These are phyloP conservation scores for Strigomonas oncopelti DNA, from an alignment of 208 protist species.

Conservation along the genomic window DNA sequence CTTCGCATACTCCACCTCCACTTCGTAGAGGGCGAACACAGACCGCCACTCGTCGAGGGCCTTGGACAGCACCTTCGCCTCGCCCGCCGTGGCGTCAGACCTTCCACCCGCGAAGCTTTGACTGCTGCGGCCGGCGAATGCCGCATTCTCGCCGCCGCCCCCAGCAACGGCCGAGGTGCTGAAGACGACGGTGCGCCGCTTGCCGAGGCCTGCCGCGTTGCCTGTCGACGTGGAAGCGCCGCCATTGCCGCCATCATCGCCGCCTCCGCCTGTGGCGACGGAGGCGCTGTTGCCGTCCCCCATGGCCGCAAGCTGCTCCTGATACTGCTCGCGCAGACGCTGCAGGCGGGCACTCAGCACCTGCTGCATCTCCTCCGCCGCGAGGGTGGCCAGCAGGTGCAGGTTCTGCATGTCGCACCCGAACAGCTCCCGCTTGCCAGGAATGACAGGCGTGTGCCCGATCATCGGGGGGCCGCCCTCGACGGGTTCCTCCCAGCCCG, in stretches of 20 bases:
- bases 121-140: too few species aligned
- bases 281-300: background rate
- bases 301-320: background rate
- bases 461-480: constrained; percentile 20
- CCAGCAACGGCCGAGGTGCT: too few species aligned
- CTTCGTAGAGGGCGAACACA: constrained; percentile 24
- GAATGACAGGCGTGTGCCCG: constrained; percentile 25
- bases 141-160: too few species aligned
- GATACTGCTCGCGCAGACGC: constrained; percentile 14
- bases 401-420: constrained; percentile 63
- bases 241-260: background rate
- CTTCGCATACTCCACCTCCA: constrained; percentile 32
- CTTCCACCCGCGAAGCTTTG: background rate
- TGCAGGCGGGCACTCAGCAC: constrained; percentile 18
- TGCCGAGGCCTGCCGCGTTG: background rate
- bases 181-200: background rate
- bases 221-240: too few species aligned
- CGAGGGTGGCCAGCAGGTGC: constrained; percentile 58
- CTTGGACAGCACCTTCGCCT: background rate
- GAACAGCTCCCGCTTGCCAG: constrained; percentile 32
- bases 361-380: constrained; percentile 44
- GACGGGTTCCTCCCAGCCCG: background rate
- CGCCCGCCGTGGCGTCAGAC: background rate
- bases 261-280: background rate
- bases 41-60: constrained; percentile 14